These are phyloP conservation scores for Suillus hirtellus DNA, from an alignment of 768 basidiomycete species.

Conservation along the genomic window DNA sequence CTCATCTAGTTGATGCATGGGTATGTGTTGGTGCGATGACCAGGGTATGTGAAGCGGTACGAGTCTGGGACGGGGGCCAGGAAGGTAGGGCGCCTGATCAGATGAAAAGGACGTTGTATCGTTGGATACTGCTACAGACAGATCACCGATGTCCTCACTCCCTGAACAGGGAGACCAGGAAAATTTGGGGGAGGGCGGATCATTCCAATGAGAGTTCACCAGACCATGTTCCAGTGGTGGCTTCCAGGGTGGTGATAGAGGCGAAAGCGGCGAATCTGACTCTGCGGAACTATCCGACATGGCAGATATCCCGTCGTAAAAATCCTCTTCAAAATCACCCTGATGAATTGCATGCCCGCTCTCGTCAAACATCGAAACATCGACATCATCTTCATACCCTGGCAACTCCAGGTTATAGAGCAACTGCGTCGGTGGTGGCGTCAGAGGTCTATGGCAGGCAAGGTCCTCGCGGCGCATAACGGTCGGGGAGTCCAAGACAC, in stretches of 20 bases:
- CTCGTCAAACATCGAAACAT: conserved; percentile 19
- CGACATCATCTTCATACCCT: conserved; percentile 28
- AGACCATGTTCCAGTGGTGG: conserved; percentile 14
- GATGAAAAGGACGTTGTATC: conserved; percentile 20
- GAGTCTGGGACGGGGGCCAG: conserved; percentile 22
- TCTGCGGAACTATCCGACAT: conserved; percentile 20
- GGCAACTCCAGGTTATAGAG: conserved; percentile 39
- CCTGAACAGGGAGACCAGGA: conserved; percentile 20
- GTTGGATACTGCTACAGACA: conserved; percentile 13
- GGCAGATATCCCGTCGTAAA: conserved; percentile 13
- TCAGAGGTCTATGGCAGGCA: conserved; percentile 34
- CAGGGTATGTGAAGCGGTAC: conserved; percentile 27
- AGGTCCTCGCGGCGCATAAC: conserved; percentile 34
- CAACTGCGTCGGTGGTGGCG: conserved; percentile 46
- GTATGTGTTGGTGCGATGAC: conserved; percentile 19
- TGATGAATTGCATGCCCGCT: conserved; percentile 15
- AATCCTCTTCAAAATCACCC: conserved; percentile 24
- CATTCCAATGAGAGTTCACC: conserved; percentile 18
- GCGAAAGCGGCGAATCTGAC: conserved; percentile 29
- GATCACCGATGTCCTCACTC: conserved; percentile 14
- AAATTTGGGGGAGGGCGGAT: conserved; percentile 18
- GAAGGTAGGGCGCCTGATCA: conserved; percentile 22
- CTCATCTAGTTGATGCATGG: conserved; percentile 19
- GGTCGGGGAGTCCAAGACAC: conserved; percentile 37
- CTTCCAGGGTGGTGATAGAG: conserved; percentile 38